Evolutionary conservation across 2,329 filamentous ascomycete genomes (phyloP).

Genomic region (Cladosporium sp.): DNA sequence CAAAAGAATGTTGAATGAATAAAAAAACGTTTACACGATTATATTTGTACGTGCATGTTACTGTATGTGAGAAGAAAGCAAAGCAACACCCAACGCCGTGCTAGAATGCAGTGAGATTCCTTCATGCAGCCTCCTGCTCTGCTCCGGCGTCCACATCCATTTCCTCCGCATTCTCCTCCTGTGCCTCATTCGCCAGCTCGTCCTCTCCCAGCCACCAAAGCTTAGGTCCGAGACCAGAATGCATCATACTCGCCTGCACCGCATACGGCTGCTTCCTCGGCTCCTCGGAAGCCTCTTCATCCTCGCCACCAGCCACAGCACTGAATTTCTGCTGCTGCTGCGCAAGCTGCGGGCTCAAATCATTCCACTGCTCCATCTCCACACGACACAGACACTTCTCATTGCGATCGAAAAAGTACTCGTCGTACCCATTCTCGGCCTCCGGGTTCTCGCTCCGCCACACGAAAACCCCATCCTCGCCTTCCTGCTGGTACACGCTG

Average conservation of each 20-base stretch:
- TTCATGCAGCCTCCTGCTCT: conserved; percentile 6
- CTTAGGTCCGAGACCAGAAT: conserved; percentile 43
- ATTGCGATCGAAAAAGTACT: conserved; percentile 82
- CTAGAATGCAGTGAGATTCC: conserved; percentile 2
- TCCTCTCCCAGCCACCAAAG: conserved; percentile 41
- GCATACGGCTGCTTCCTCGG: conserved; percentile 66
- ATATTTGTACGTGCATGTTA: too few relatives aligned
- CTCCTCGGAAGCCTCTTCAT: conserved; percentile 48
- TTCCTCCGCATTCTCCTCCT: conserved; percentile 28
- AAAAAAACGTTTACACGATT: conserved; percentile 1
- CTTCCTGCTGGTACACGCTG: conserved; percentile 53
- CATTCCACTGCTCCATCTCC: conserved; percentile 83
- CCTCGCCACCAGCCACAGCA: conserved; percentile 37
- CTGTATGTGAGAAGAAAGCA: too few relatives aligned
- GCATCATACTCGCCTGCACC: conserved; percentile 50
- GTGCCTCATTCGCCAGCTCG: conserved; percentile 10
- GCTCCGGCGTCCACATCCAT: conserved; percentile 14
- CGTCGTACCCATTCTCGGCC: conserved; percentile 50
- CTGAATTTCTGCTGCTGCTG: conserved; percentile 38
- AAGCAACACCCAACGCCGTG: conserved; percentile 4
- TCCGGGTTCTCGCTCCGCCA: conserved; percentile 56
- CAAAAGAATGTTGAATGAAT: conserved; percentile 7
- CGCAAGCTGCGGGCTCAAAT: conserved; percentile 79
- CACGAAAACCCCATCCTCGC: conserved; percentile 54
- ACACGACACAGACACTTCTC: conserved; percentile 85